Evolutionary conservation across 2,329 filamentous ascomycete species (phyloP).

Genomic region (Colletotrichum viniferum): DNA sequence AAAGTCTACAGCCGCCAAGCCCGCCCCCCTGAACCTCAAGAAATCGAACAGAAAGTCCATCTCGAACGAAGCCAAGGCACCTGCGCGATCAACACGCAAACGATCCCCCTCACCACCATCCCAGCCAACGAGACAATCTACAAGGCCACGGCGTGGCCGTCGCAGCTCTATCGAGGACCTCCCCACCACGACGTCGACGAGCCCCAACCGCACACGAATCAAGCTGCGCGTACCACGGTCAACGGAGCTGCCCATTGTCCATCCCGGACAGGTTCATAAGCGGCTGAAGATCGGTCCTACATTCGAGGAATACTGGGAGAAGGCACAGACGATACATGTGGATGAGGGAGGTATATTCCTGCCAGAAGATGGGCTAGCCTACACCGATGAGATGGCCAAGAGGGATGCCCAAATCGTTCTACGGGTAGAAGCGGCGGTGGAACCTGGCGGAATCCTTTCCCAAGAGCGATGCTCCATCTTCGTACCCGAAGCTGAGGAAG

Average conservation of each 20-base stretch:
- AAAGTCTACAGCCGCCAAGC: conserved; percentile 16
- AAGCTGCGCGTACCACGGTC: conserved; percentile 50
- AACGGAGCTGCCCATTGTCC: conserved; percentile 60
- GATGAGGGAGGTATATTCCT: conserved; percentile 62
- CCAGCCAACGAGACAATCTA: conserved; percentile 42
- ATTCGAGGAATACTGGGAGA: conserved; percentile 63
- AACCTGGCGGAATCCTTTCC: conserved; percentile 78
- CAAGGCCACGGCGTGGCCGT: conserved; percentile 47
- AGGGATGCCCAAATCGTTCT: conserved; percentile 73
- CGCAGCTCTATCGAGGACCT: conserved; percentile 37
- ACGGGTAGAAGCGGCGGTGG: conserved; percentile 73
- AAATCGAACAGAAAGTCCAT: conserved; percentile 32
- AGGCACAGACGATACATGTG: conserved; percentile 55
- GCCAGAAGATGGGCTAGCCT: conserved; percentile 59
- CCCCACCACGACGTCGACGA: conserved; percentile 14
- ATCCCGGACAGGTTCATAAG: conserved; percentile 61
- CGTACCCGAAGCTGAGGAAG: conserved; percentile 72
- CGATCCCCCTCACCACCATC: conserved; percentile 46
- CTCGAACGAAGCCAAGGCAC: conserved; percentile 33
- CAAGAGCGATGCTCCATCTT: conserved; percentile 73
- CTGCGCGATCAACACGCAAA: conserved; percentile 39
- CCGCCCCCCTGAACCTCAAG: conserved; percentile 25
- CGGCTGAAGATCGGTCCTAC: conserved; percentile 56
- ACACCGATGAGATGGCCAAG: conserved; percentile 65
- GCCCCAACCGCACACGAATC: conserved; percentile 45